Conservation (phyloP, 2,329 filamentous ascomycete genomes). For the Trichoderma hamatum region DNA sequence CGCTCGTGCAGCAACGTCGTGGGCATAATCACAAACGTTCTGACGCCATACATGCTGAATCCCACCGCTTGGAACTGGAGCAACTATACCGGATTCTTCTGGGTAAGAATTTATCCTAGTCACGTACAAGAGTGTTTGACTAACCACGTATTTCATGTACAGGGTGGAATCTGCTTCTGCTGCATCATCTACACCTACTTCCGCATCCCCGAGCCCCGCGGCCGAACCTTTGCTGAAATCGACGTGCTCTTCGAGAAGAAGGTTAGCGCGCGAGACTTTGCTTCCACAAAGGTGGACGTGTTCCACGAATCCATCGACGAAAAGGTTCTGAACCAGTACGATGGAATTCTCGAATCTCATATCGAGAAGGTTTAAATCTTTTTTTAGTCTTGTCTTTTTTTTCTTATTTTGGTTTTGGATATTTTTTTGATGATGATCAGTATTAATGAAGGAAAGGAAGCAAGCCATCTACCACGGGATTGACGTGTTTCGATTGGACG, state of each 20-base stretch:
- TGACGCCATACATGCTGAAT: constrained; percentile 94
- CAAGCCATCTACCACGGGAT: background rate
- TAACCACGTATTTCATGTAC: background rate
- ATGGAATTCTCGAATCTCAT: constrained; percentile 38
- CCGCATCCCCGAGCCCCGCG: constrained; percentile 69
- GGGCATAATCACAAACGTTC: constrained; percentile 76
- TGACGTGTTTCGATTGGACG: background rate
- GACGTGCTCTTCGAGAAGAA: constrained; percentile 80
- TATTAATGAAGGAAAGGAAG: constrained; percentile 1
- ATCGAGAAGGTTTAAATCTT: constrained; percentile 22
- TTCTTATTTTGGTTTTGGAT: background rate
- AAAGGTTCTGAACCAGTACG: constrained; percentile 53
- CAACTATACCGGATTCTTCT: constrained; percentile 87
- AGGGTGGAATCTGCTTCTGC: constrained; percentile 74
- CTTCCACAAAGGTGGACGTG: constrained; percentile 58
- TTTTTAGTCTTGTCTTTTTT: background rate
- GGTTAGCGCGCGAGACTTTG: constrained; percentile 74
- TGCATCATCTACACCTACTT: constrained; percentile 74
- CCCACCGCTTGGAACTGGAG: constrained; percentile 84
- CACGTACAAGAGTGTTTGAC: background rate
- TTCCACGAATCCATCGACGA: constrained; percentile 56
- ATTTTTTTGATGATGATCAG: background rate
- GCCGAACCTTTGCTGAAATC: constrained; percentile 82
- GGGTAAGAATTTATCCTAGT: constrained; percentile 48
- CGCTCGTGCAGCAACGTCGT: constrained; percentile 66